Percentiles rank a stretch among this genome's conserved stretches.
These are phyloP conservation scores for Candida chauliodis DNA, from an alignment of 805 yeast genomes.

Conservation along the genomic window DNA sequence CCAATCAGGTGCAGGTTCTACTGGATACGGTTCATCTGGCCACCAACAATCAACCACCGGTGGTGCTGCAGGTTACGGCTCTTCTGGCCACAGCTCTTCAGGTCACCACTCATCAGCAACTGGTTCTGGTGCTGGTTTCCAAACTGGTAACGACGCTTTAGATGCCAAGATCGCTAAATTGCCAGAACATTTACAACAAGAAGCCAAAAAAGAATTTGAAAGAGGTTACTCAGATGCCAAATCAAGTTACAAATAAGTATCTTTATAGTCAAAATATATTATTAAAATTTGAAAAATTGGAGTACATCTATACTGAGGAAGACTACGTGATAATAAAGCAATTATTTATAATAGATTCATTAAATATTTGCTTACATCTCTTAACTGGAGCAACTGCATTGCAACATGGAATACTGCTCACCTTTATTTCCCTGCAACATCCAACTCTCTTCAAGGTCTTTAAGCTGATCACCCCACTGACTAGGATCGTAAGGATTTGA, in stretches of 20 bases:
- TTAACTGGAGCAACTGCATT: slow-evolving; percentile 67
- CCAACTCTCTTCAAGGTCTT: slow-evolving; percentile 60
- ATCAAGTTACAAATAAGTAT: slow-evolving; percentile 17
- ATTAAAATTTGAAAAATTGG: too few relatives aligned
- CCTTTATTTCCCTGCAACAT: slow-evolving; percentile 46
- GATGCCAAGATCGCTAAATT: slow-evolving; percentile 33
- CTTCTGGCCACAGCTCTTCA: slow-evolving; percentile 5
- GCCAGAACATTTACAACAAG: slow-evolving; percentile 30
- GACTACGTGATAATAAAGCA: too few relatives aligned
- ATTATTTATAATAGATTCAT: too few relatives aligned
- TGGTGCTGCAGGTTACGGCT: slow-evolving; percentile 9
- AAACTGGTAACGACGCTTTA: slow-evolving; percentile 34
- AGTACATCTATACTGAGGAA: too few relatives aligned
- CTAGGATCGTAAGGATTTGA: slow-evolving; percentile 65
- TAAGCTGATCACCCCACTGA: slow-evolving; percentile 65
- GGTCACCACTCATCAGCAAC: slow-evolving; percentile 6
- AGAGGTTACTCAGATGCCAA: slow-evolving; percentile 38
- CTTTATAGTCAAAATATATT: background rate
- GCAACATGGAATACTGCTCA: slow-evolving; percentile 55
- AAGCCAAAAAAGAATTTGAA: slow-evolving; percentile 39
- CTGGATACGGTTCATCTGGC: slow-evolving; percentile 1
- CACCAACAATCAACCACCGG: slow-evolving; percentile 4
- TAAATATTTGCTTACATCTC: too few relatives aligned
- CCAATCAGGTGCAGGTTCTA: slow-evolving; percentile 2
- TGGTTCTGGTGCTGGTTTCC: slow-evolving; percentile 19